phyloP scores from a whole-genome alignment of 2,329 filamentous ascomycete genomes.

The Graphilbum ipis-grandicollis region DNA sequence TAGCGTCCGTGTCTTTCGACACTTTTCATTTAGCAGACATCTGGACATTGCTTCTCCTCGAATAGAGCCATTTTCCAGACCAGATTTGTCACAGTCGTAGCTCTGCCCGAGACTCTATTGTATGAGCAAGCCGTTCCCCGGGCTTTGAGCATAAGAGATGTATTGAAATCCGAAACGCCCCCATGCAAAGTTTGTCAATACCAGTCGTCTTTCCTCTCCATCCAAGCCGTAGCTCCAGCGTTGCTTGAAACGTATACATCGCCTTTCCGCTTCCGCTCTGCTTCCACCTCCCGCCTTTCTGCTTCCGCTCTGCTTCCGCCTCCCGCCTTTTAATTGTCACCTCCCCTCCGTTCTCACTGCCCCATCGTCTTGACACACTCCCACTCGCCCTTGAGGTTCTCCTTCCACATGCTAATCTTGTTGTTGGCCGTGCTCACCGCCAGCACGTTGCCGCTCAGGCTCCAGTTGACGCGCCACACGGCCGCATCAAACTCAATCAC shows the following conservation, averaged over 20 bases:
- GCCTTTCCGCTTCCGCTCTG: background rate
- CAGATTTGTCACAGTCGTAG: no score
- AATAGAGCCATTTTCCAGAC: no score
- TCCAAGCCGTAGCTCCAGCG: no score
- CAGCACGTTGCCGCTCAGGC: conserved; percentile 86
- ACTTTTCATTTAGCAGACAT: no score
- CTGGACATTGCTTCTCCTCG: no score
- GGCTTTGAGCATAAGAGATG: no score
- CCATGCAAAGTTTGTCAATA: no score
- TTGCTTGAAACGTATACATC: no score
- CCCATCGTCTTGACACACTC: conserved; percentile 89
- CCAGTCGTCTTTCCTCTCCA: background rate
- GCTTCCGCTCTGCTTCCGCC: background rate
- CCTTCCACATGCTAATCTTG: conserved; percentile 95
- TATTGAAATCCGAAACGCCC: no score
- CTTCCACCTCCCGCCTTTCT: background rate
- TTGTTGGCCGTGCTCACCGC: conserved; percentile 91
- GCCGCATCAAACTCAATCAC: conserved; percentile 75
- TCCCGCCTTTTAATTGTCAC: background rate
- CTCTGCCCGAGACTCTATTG: no score
- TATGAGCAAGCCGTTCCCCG: no score
- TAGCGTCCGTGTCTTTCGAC: no score
- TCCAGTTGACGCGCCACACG: conserved; percentile 96
- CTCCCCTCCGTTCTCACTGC: conserved; percentile 1
- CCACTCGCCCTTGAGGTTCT: conserved; percentile 93